These are phyloP conservation scores for Ophiobolus disseminans DNA, from an alignment of 2,329 filamentous ascomycete species.

Conservation along the genomic window DNA sequence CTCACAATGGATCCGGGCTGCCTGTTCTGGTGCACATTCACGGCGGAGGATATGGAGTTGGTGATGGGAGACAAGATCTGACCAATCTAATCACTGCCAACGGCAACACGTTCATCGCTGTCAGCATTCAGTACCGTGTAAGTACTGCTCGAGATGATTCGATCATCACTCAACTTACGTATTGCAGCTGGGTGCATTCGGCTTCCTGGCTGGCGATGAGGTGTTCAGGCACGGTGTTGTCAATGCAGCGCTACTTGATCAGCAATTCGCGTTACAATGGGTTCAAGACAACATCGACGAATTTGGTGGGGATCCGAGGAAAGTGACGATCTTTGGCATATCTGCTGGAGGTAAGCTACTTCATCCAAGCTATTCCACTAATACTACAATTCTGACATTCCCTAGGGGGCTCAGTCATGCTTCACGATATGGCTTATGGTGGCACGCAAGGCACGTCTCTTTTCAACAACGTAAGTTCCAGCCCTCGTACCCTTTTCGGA, in stretches of 20 bases:
- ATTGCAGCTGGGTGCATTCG: conserved; percentile 51
- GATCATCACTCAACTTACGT: too few species aligned
- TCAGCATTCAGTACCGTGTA: conserved; percentile 60
- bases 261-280: conserved; percentile 60
- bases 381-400: not conserved
- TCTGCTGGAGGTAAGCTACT: conserved; percentile 41
- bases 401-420: conserved; percentile 6
- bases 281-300: conserved; percentile 56
- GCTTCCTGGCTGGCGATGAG: conserved; percentile 51
- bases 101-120: conserved; percentile 55
- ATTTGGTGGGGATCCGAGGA: conserved; percentile 27
- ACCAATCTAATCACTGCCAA: conserved; percentile 54
- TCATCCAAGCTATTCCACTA: not conserved
- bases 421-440: conserved; percentile 46
- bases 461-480: conserved; percentile 35
- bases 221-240: conserved; percentile 44
- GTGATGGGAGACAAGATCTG: conserved; percentile 48
- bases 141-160: not conserved
- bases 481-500: not conserved
- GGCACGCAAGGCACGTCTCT: conserved; percentile 41
- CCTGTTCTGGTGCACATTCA: conserved; percentile 43
- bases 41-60: conserved; percentile 47
- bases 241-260: conserved; percentile 56
- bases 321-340: conserved; percentile 47
- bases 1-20: conserved; percentile 26